Evolutionary conservation across 805 yeast genomes (phyloP).

Genomic region (Yarrowia divulgata): DNA sequence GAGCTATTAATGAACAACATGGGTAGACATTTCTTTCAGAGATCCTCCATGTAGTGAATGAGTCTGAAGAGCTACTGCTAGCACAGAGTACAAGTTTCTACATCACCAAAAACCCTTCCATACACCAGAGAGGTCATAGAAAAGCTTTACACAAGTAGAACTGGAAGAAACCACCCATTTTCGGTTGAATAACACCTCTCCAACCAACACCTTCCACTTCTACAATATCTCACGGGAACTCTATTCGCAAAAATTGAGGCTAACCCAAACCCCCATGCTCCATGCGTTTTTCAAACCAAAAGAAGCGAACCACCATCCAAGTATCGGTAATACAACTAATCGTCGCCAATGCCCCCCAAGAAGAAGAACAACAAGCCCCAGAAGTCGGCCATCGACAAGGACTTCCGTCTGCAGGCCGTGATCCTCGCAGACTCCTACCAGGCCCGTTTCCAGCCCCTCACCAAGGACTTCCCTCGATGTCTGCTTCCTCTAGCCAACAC

Average conservation of each 20-base stretch:
- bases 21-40: too few species aligned
- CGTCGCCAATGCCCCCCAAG: constrained; percentile 36
- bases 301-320: neutral
- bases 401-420: constrained; percentile 79
- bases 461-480: constrained; percentile 87
- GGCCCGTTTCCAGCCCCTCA: constrained; percentile 90
- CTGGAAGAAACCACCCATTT: neutral
- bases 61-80: too few species aligned
- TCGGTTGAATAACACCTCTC: neutral
- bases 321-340: neutral
- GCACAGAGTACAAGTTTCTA: too few species aligned
- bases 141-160: neutral
- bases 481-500: constrained; percentile 89
- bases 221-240: constrained; percentile 3
- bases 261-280: constrained; percentile 18
- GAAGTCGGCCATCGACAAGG: constrained; percentile 37
- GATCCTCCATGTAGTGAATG: too few species aligned
- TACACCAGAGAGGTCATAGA: too few species aligned
- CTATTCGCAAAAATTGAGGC: constrained; percentile 23
- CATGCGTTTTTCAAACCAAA: constrained; percentile 10
- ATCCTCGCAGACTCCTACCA: constrained; percentile 94
- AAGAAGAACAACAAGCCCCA: constrained; percentile 36
- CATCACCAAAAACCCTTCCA: too few species aligned
- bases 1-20: too few species aligned
- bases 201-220: neutral